Conservation (phyloP, 768 basidiomycete genomes). For the Russula virescens region DNA sequence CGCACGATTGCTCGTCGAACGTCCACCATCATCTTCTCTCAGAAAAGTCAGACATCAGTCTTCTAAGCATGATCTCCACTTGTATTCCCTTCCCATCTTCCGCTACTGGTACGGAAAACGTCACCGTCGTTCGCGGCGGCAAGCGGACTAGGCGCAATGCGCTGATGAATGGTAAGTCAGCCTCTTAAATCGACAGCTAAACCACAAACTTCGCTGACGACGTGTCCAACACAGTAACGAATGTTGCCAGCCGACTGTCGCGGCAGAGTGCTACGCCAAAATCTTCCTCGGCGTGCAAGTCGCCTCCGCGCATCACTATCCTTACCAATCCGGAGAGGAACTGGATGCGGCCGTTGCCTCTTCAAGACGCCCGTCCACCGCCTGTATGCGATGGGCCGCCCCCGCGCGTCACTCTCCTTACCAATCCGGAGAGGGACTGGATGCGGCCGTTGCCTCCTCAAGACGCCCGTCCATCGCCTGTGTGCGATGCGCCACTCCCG, state of each 20-base stretch:
- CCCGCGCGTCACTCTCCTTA: neutral
- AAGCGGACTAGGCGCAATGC: neutral
- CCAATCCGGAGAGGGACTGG: neutral
- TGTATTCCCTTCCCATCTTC: neutral
- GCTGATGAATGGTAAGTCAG: slow-evolving; percentile 4
- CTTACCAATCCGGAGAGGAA: slow-evolving; percentile 2
- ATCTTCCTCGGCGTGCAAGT: neutral
- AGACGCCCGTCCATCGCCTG: too few species aligned
- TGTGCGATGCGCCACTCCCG: neutral
- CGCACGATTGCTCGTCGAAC: neutral
- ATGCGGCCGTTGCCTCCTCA: neutral
- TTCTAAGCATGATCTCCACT: neutral
- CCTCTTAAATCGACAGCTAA: neutral
- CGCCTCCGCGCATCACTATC: neutral
- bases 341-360: neutral
- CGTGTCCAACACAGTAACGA: neutral
- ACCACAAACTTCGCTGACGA: neutral
- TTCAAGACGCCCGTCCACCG: too few species aligned
- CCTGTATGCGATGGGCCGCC: too few species aligned
- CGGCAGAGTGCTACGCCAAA: neutral
- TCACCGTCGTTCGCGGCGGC: neutral
- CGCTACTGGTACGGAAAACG: neutral
- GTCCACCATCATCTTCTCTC: neutral
- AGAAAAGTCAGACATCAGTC: neutral
- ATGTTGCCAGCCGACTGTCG: neutral